These are phyloP conservation scores for Globisporangium cederbergense DNA, from an alignment of 352 stramenopile genomes.

Conservation along the genomic window DNA sequence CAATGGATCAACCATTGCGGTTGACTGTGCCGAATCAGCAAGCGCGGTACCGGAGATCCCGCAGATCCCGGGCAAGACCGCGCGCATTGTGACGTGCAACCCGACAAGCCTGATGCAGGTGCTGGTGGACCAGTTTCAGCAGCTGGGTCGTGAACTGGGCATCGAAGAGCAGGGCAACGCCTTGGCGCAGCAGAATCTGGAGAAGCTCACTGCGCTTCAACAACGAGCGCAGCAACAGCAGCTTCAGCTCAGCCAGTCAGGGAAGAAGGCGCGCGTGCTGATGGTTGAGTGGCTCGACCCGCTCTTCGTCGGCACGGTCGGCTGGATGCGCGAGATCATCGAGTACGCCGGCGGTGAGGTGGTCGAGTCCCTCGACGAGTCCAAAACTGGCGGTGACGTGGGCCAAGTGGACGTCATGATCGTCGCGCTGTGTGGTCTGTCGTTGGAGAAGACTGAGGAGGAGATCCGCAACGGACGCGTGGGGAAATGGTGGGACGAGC, in stretches of 20 bases:
- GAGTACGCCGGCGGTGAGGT: slow-evolving; percentile 37
- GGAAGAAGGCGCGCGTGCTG: slow-evolving; percentile 30
- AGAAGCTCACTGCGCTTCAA: slow-evolving; percentile 26
- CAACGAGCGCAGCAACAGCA: slow-evolving; percentile 12
- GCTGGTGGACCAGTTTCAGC: slow-evolving; percentile 45
- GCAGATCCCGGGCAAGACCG: slow-evolving; percentile 20
- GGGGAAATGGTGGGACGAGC: slow-evolving; percentile 37
- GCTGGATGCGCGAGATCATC: slow-evolving; percentile 71
- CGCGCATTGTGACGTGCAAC: slow-evolving; percentile 46
- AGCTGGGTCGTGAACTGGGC: slow-evolving; percentile 43
- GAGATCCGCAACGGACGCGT: slow-evolving; percentile 37
- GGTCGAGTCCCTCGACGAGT: slow-evolving; percentile 25
- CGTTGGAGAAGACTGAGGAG: slow-evolving; percentile 35
- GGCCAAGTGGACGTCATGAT: slow-evolving; percentile 43
- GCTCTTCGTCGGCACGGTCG: slow-evolving; percentile 54
- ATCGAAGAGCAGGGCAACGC: slow-evolving; percentile 34
- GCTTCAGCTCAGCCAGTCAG: background rate
- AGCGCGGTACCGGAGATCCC: slow-evolving; percentile 14
- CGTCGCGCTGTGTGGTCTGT: slow-evolving; percentile 60
- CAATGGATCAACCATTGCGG: background rate
- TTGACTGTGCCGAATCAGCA: background rate
- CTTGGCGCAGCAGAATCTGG: slow-evolving; percentile 31
- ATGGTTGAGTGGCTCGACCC: slow-evolving; percentile 77
- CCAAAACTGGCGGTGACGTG: slow-evolving; percentile 1
- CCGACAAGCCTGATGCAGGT: slow-evolving; percentile 40